Base-by-base conservation (phyloP, 441 rosid species). In the Bruguiera hainesii region DNA sequence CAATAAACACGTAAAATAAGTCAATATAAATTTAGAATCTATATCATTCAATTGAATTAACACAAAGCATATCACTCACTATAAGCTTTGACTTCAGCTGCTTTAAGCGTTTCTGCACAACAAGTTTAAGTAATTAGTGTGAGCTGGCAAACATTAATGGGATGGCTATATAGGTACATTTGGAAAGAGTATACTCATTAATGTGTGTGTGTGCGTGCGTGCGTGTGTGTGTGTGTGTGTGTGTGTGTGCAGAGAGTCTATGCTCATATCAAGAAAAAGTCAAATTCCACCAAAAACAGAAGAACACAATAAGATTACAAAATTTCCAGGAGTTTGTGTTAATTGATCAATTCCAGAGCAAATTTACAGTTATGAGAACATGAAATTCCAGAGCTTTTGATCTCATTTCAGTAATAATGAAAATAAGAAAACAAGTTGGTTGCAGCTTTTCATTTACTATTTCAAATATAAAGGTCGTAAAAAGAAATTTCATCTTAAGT, bases 91-190 rank as follows among this genome's bases (percentile, higher is more conserved):
- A 81, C 77, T 76, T 91, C 35, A 79, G 81, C 70, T 82, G 84
- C 74, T 84, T 91, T 60, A 94, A 72, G 16, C 97, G 99, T 87
- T 86, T 91, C 99, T 94, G 90, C 78, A 71, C 20, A 65, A 51
- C 70, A 68, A 7, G 48, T 28, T 61, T 37, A 63, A 63, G 52
- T 20, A 66, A 33, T 69, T 67, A 74, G 65, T 65, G 33, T 51
- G 29, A 69, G 53, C n/a, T 23, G 6, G 31, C 55, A 58, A 66
- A 48, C 18, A 21, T 31, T 21, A 69, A 46, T 33, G 31, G 64
- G 23, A 1, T 23, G 49, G 42, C 13, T 35, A 1, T 13, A 21
- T 49, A 16, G 6, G 20, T 13, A 9, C 28, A 37, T 48, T 30
- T 3, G 1, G 0, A 16, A 30, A 42, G 21, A 15, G 20, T 6